Percentiles rank a stretch among this genome's conserved stretches.
phyloP scores from a whole-genome alignment of 139 green algal species.

The Haematococcus lacustris region DNA sequence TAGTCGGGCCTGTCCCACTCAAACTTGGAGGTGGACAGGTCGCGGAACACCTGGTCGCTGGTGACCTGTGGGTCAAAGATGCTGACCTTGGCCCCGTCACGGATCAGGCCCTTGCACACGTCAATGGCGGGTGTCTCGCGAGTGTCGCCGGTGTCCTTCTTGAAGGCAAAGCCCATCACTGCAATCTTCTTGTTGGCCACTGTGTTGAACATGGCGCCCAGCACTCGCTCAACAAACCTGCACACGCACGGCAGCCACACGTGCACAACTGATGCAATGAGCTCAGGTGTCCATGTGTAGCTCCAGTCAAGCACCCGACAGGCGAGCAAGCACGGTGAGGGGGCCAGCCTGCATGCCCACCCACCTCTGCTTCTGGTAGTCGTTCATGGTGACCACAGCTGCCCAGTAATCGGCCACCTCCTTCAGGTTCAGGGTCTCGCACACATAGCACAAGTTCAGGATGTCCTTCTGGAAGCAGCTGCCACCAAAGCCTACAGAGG shows the following conservation, averaged over 20 bases:
- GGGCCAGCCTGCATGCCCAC: slow-evolving; percentile 37
- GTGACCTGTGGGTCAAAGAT: slow-evolving; percentile 79
- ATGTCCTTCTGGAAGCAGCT: slow-evolving; percentile 99
- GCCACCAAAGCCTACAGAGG: slow-evolving; percentile 95
- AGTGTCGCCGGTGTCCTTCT: slow-evolving; percentile 95
- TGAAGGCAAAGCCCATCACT: slow-evolving; percentile 98
- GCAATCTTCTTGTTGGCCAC: slow-evolving; percentile 92
- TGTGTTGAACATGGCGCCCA: slow-evolving; percentile 99
- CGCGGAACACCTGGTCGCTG: slow-evolving; percentile 71
- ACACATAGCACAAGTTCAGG: slow-evolving; percentile 97
- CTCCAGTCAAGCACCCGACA: too few relatives aligned
- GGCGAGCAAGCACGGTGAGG: too few relatives aligned
- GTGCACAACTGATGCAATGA: too few relatives aligned
- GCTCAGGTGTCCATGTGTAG: too few relatives aligned
- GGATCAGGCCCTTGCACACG: slow-evolving; percentile 83
- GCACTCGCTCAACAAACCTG: slow-evolving; percentile 90
- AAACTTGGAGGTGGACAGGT: slow-evolving; percentile 81
- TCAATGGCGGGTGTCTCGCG: slow-evolving; percentile 98
- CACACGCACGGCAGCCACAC: background rate
- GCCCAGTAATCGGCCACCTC: slow-evolving; percentile 95
- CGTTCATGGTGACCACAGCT: slow-evolving; percentile 91
- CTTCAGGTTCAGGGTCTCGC: slow-evolving; percentile 83
- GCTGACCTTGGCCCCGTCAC: slow-evolving; percentile 52
- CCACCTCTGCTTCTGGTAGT: slow-evolving; percentile 97
- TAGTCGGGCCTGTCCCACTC: slow-evolving; percentile 87